phyloP scores from a whole-genome alignment of 2,329 filamentous ascomycete genomes.

The Cryphonectria naterciae region DNA sequence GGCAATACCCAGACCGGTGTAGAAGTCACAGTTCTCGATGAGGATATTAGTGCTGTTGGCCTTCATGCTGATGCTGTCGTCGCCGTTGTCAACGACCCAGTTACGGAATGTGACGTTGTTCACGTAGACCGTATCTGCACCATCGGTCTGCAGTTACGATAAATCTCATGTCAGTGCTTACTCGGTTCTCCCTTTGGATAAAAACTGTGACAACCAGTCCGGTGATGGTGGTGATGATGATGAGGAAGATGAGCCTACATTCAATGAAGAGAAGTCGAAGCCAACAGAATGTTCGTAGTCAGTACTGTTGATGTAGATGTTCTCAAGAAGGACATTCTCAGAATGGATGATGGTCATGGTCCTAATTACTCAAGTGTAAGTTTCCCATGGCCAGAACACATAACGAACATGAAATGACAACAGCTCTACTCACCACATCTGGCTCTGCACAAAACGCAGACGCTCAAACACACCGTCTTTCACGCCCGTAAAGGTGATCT shows the following conservation, averaged over 20 bases:
- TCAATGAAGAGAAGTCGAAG: conserved; percentile 28
- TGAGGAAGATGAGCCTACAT: conserved; percentile 9
- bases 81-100: conserved; percentile 29
- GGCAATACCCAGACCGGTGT: conserved; percentile 42
- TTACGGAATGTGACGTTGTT: conserved; percentile 28
- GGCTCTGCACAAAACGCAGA: conserved; percentile 25
- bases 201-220: too few relatives aligned
- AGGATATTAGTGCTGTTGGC: conserved; percentile 45
- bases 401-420: neutral
- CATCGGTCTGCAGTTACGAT: conserved; percentile 20
- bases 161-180: neutral
- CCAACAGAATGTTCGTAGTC: conserved; percentile 24
- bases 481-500: conserved; percentile 33
- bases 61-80: conserved; percentile 47
- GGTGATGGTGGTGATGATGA: too few relatives aligned
- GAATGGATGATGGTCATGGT: conserved; percentile 31
- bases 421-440: conserved; percentile 26
- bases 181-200: too few relatives aligned
- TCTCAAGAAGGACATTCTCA: conserved; percentile 24
- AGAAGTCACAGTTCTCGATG: conserved; percentile 44
- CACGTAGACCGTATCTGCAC: conserved; percentile 26
- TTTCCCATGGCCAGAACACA: neutral
- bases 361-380: conserved; percentile 8
- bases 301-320: conserved; percentile 29
- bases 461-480: conserved; percentile 24